Evolutionary conservation across 1,284 basidiomycete species (phyloP).

Genomic region (Ceratobasidium theobromae): DNA sequence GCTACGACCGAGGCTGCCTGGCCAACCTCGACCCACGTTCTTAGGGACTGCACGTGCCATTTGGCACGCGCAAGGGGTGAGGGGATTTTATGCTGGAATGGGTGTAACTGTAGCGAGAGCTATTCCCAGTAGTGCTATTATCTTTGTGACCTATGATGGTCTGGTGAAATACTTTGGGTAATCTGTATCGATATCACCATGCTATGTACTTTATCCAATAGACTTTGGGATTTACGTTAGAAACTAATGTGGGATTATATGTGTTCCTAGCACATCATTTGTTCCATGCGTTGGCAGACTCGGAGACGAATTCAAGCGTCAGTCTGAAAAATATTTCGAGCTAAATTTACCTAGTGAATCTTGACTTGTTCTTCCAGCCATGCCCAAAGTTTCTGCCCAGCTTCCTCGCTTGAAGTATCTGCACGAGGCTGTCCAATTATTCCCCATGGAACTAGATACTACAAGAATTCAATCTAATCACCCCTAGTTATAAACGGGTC

Average conservation of each 20-base stretch:
- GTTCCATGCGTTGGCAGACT: too few relatives aligned
- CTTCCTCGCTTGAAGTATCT: not conserved
- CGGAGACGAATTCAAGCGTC: too few relatives aligned
- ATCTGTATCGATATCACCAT: not conserved
- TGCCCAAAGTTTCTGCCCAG: constrained; percentile 7
- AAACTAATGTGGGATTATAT: not conserved
- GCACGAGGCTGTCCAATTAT: not conserved
- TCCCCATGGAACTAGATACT: constrained; percentile 20
- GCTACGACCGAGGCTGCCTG: constrained; percentile 57
- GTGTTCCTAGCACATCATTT: not conserved
- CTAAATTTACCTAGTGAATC: not conserved
- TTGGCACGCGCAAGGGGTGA: constrained; percentile 74
- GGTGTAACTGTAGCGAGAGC: constrained; percentile 88
- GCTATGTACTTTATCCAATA: not conserved
- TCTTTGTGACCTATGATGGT: constrained; percentile 88
- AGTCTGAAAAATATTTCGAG: too few relatives aligned
- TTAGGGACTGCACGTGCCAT: constrained; percentile 70
- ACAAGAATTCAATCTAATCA: not conserved
- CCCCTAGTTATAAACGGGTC: not conserved
- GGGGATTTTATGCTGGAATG: constrained; percentile 92
- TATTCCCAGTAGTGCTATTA: constrained; percentile 87
- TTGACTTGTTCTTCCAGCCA: constrained; percentile 32
- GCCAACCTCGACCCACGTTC: constrained; percentile 57
- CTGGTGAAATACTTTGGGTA: constrained; percentile 60
- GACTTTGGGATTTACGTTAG: not conserved